phyloP scores from a whole-genome alignment of 2,329 filamentous ascomycete genomes.

The Xylaria sp. region DNA sequence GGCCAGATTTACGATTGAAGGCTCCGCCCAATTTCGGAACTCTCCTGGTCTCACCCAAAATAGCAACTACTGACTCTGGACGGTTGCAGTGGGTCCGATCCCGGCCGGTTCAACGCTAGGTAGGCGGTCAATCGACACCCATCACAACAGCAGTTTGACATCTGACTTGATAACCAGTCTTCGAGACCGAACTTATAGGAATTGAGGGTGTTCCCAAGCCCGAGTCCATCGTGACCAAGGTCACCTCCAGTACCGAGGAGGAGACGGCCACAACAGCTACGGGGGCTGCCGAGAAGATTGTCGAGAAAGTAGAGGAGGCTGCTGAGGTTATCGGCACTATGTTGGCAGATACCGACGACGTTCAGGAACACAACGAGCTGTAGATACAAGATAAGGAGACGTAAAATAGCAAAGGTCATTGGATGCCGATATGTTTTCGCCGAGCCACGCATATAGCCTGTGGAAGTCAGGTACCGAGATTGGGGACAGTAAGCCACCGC shows the following conservation, averaged over 20 bases:
- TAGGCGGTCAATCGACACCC: constrained; percentile 53
- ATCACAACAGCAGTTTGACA: not conserved
- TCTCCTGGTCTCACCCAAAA: not conserved
- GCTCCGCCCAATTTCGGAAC: not conserved
- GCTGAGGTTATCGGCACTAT: constrained; percentile 64
- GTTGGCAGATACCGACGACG: constrained; percentile 65
- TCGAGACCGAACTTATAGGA: constrained; percentile 89
- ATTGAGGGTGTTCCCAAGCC: constrained; percentile 77
- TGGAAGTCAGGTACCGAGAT: not conserved
- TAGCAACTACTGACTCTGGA: not conserved
- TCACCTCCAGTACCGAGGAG: constrained; percentile 44
- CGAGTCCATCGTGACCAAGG: constrained; percentile 59
- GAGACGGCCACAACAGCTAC: constrained; percentile 47
- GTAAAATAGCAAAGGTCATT: not conserved
- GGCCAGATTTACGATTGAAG: not conserved
- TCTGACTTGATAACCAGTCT: constrained; percentile 64
- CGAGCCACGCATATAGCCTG: constrained; percentile 3
- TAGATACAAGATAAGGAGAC: constrained; percentile 48
- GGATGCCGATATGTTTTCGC: not conserved
- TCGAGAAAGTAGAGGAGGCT: constrained; percentile 58
- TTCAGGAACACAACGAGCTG: constrained; percentile 70
- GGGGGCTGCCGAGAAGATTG: constrained; percentile 55
- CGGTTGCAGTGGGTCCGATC: constrained; percentile 75
- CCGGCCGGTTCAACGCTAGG: constrained; percentile 81
- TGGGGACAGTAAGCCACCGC: not conserved